Conservation (phyloP, 2,329 filamentous ascomycete species). For the Kalmusia sp. region DNA sequence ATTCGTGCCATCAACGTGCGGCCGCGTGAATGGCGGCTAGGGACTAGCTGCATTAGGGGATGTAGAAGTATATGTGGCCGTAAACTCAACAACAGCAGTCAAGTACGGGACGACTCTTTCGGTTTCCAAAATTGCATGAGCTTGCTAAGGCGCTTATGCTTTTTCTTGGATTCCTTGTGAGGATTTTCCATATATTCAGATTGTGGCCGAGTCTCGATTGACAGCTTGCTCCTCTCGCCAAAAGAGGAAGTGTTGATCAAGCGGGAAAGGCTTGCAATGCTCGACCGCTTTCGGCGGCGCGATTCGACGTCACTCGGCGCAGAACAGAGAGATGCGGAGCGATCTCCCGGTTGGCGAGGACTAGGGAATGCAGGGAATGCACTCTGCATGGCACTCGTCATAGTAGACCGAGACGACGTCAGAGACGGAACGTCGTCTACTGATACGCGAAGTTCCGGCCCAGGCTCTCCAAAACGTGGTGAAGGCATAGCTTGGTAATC, state of each 20-base stretch:
- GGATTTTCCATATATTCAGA: slow-evolving; percentile 62
- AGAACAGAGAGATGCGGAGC: slow-evolving; percentile 51
- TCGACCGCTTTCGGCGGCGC: slow-evolving; percentile 75
- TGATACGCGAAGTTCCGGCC: slow-evolving; percentile 74
- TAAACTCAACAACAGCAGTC: slow-evolving; percentile 6
- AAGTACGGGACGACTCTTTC: slow-evolving; percentile 38
- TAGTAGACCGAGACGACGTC: slow-evolving; percentile 79
- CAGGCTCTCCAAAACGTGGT: slow-evolving; percentile 74
- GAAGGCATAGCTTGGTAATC: slow-evolving; percentile 77
- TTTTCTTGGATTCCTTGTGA: slow-evolving; percentile 70
- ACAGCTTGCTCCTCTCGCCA: slow-evolving; percentile 77
- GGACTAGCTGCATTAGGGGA: slow-evolving; percentile 26
- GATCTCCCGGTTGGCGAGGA: slow-evolving; percentile 52
- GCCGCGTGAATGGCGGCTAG: slow-evolving; percentile 19
- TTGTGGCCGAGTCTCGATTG: slow-evolving; percentile 65
- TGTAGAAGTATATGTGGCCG: slow-evolving; percentile 21
- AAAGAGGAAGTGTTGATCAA: slow-evolving; percentile 72
- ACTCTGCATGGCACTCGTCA: slow-evolving; percentile 71
- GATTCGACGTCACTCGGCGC: slow-evolving; percentile 47
- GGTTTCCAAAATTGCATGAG: slow-evolving; percentile 81
- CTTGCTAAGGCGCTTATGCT: slow-evolving; percentile 73
- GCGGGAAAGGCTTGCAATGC: slow-evolving; percentile 77
- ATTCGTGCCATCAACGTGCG: slow-evolving; percentile 42
- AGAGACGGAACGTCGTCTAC: slow-evolving; percentile 76
- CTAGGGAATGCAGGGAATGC: slow-evolving; percentile 50